phyloP scores from a whole-genome alignment of 345 rosid species.

The Euphorbia peplus region DNA sequence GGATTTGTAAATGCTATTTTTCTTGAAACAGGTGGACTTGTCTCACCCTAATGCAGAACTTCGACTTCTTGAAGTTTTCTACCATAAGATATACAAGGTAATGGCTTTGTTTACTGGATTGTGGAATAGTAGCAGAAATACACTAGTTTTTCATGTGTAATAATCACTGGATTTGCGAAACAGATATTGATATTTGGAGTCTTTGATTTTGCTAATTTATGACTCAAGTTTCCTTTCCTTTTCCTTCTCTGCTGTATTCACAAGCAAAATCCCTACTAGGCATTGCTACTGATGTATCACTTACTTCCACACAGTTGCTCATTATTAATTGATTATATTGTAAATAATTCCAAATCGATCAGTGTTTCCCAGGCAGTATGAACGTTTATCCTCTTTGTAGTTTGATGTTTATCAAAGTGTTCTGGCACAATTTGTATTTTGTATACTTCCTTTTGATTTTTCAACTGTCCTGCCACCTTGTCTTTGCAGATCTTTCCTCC shows the following conservation, averaged over 20 bases:
- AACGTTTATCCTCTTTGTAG: no score
- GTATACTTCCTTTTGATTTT: neutral
- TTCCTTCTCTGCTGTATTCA: no score
- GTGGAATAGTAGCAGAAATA: neutral
- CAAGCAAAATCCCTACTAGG: no score
- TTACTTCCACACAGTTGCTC: no score
- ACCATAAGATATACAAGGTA: slow-evolving; percentile 96
- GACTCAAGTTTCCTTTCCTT: neutral
- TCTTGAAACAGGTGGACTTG: slow-evolving; percentile 72
- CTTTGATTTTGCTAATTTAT: no score
- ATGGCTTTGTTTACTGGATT: neutral
- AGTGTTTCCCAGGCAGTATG: no score
- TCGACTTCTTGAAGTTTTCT: slow-evolving; percentile 85
- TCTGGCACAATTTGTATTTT: neutral
- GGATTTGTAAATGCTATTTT: slow-evolving; percentile 1
- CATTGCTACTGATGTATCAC: no score
- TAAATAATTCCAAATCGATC: no score
- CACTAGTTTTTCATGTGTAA: neutral
- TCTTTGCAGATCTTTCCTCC: slow-evolving; percentile 76
- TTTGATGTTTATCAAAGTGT: neutral
- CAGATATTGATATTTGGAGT: no score
- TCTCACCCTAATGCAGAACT: slow-evolving; percentile 87
- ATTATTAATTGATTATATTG: no score
- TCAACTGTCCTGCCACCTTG: neutral
- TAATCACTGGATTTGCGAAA: neutral